phyloP scores from a whole-genome alignment of 768 basidiomycete genomes.

The Chalciporus piperatus region DNA sequence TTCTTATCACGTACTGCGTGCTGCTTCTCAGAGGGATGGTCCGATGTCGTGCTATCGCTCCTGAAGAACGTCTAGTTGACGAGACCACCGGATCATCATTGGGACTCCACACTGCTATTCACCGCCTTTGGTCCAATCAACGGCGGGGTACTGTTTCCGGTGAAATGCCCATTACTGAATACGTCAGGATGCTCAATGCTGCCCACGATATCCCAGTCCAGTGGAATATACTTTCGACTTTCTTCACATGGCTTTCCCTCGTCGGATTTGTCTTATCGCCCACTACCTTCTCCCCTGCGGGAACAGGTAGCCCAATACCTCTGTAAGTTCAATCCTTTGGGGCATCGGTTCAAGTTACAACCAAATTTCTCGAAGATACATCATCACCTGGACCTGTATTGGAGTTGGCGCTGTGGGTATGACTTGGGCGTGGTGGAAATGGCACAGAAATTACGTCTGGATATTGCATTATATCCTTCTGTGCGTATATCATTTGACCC shows the following conservation, averaged over 20 bases:
- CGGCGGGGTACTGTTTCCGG: too few species aligned
- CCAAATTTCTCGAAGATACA: conserved; percentile 32
- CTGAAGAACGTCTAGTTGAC: too few species aligned
- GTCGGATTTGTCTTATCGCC: conserved; percentile 56
- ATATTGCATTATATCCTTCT: conserved; percentile 31
- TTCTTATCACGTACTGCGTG: conserved; percentile 25
- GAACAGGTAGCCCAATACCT: conserved; percentile 5
- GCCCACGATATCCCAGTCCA: conserved; percentile 46
- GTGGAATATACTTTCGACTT: conserved; percentile 44
- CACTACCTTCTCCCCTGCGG: conserved; percentile 48
- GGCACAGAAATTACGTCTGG: conserved; percentile 54
- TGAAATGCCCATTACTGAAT: too few species aligned
- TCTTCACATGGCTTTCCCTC: conserved; percentile 55
- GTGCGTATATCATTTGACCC: too few species aligned
- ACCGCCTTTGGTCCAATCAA: too few species aligned
- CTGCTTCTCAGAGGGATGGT: too few species aligned
- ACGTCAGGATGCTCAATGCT: conserved; percentile 35
- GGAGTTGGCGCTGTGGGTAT: conserved; percentile 47
- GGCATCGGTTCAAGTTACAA: neutral
- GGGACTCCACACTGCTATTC: too few species aligned
- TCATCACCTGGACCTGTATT: conserved; percentile 46
- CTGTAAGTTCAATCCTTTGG: conserved; percentile 32
- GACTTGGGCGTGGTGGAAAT: conserved; percentile 51
- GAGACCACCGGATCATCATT: too few species aligned
- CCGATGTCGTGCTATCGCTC: too few species aligned